Conservation (phyloP, 106 monocot genomes). For the Phalaenopsis equestris region DNA sequence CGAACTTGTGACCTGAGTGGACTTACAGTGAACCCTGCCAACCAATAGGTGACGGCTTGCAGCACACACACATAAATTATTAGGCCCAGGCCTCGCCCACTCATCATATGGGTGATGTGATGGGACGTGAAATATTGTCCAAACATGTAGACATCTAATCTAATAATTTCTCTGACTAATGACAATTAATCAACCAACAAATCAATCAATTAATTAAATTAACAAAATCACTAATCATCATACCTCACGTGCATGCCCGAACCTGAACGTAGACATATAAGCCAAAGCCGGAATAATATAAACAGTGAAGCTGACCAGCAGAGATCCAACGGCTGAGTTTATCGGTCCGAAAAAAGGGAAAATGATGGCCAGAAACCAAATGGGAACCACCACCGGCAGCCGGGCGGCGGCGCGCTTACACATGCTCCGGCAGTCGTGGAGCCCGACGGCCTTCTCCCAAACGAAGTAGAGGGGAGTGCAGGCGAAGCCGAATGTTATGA, state of each 20-base stretch:
- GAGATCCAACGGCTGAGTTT: slow-evolving; percentile 84
- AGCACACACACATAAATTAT: no score
- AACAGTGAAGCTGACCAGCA: slow-evolving; percentile 95
- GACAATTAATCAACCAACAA: no score
- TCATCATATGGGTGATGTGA: no score
- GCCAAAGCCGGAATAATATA: slow-evolving; percentile 88
- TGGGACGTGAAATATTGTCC: no score
- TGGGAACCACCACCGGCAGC: slow-evolving; percentile 84
- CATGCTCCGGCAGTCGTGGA: slow-evolving; percentile 85
- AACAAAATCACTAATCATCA: no score
- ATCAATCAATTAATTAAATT: no score
- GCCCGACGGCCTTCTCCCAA: slow-evolving; percentile 91
- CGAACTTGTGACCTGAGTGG: no score
- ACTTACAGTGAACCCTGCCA: no score
- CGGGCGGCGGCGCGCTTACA: slow-evolving; percentile 86
- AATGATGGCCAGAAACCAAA: slow-evolving; percentile 97
- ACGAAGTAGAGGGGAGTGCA: slow-evolving; percentile 98
- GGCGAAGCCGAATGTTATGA: slow-evolving; percentile 98
- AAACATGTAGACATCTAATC: no score
- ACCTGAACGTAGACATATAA: slow-evolving; percentile 80
- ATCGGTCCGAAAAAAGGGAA: slow-evolving; percentile 99
- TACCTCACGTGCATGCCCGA: slow-evolving; percentile 75
- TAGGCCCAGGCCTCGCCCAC: no score
- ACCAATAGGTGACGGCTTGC: no score
- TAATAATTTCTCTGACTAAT: no score